Evolutionary conservation across 352 stramenopile genomes (phyloP), one percentile per base, ranked within the genome.

Genomic region (Phytophthora pinifolia): DNA sequence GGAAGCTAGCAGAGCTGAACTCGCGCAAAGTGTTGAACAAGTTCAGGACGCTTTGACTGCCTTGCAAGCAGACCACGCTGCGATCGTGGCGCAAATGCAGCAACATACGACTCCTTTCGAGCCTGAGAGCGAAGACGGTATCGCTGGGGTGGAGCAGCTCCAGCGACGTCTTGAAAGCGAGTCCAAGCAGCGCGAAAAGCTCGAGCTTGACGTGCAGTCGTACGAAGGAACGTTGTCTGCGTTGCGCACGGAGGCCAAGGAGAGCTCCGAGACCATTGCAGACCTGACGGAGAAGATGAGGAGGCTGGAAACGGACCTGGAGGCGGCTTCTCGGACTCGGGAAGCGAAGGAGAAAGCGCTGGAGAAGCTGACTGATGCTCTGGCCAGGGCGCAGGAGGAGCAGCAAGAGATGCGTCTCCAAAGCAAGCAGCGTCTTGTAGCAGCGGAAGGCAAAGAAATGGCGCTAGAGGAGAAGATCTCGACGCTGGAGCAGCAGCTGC

Each of bases 191-290:
- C 63, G 76, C 4, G 46, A 62, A 38, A 86, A 66, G 31, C 65
- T 88, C 3, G 68, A 83, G 33, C 61, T 88, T 17, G 81, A 91
- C 42, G 67, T 87, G 7, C 66, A 75, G 35, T 91, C 81, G 29
- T 91, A 89, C 50, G 67, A 81, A 51, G 81, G 89, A 50, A 72
- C 74, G 3, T 38, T 87, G 8, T 61, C 67, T 30, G 38, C 86
- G n/a, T 37, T 88, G 15, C 79, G 76, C 8, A 62, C 67, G 15
- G 70, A 91, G 38, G 50, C 81, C n/a, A 86, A 84, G 45, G 57
- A 70, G 15, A 79, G 57, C 37, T 74, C 73, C 0, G 59, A 79
- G 25, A 67, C 49, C 5, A 70, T 75, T 27, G 46, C 61, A 22
- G 67, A 74, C 20, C 43, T 78, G 12, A 22, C 61, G 25, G 75